Conservation (phyloP, 139 green algal genomes). For the Chlamydomonas sp. region DNA sequence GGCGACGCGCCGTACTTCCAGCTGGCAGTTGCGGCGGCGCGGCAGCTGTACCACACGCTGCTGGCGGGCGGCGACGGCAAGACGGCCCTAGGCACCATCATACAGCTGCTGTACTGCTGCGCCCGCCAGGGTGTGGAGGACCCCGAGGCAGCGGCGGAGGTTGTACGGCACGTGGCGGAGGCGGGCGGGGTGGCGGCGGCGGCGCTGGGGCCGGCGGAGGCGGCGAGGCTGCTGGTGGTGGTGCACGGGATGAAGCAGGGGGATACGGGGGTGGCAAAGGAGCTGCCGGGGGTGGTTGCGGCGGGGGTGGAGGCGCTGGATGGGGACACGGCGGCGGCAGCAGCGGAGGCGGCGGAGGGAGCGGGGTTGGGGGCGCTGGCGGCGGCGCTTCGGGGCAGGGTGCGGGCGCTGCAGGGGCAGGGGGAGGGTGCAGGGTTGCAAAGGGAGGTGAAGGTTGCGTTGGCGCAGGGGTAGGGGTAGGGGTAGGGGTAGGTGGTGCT, state of each 20-base stretch:
- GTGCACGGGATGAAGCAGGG: constrained; percentile 10
- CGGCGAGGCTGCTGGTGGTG: constrained; percentile 11
- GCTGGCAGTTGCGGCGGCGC: constrained; percentile 24
- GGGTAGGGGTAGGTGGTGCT: too few species aligned
- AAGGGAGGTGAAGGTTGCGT: too few species aligned
- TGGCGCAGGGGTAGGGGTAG: too few species aligned
- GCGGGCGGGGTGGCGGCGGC: background rate
- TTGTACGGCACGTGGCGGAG: background rate
- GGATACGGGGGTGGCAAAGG: background rate
- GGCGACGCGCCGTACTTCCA: constrained; percentile 8
- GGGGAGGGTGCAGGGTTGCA: too few species aligned
- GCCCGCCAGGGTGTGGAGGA: constrained; percentile 28
- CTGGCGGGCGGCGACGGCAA: background rate
- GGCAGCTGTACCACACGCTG: background rate
- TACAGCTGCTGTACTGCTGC: constrained; percentile 18
- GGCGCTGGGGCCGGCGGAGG: constrained; percentile 11
- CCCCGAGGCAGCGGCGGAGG: background rate
- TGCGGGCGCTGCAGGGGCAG: too few species aligned
- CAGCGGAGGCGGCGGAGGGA: too few species aligned
- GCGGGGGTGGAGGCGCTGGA: background rate
- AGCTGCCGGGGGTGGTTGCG: constrained; percentile 18
- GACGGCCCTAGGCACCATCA: too few species aligned
- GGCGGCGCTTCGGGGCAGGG: too few species aligned
- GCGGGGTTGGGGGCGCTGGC: too few species aligned
- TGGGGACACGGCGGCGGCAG: background rate